Conservation (phyloP, 305 asterid genomes). For the Fraxinus albicans region DNA sequence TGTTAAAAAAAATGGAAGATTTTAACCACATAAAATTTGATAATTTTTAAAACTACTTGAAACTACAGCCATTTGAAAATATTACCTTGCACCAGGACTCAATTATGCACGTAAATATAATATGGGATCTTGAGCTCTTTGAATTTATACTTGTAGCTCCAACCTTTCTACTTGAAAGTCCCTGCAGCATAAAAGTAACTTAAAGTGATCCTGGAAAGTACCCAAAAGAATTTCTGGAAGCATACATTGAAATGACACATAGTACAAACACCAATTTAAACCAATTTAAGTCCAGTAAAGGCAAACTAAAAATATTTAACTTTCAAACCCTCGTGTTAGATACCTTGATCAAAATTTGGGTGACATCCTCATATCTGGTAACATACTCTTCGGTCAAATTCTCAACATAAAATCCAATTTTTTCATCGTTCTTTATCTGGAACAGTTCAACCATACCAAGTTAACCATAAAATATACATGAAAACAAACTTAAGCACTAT, state of each 20-base stretch:
- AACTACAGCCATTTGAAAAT: background rate
- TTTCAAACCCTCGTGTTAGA: slow-evolving; percentile 3
- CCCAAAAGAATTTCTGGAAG: background rate
- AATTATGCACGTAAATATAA: slow-evolving; percentile 76
- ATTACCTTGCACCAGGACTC: slow-evolving; percentile 98
- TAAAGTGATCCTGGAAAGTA: background rate
- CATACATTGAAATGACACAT: background rate
- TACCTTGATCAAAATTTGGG: slow-evolving; percentile 85
- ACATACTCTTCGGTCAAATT: slow-evolving; percentile 85
- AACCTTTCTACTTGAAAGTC: slow-evolving; percentile 72
- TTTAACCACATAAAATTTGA: background rate
- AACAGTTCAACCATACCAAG: slow-evolving; percentile 14
- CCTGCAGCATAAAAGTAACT: slow-evolving; percentile 39
- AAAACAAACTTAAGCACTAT: background rate
- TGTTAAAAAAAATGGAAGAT: background rate
- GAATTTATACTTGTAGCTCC: slow-evolving; percentile 79
- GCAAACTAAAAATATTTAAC: background rate
- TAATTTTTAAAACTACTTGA: background rate
- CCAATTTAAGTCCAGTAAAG: background rate
- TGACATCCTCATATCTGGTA: slow-evolving; percentile 69
- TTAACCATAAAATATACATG: background rate
- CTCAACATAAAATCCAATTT: slow-evolving; percentile 82
- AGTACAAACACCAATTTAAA: background rate
- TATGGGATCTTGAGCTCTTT: slow-evolving; percentile 93
- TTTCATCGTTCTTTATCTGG: slow-evolving; percentile 78